These are phyloP conservation scores for Dorcoceras hygrometricum DNA, from an alignment of 257 asterid species.

Conservation along the genomic window DNA sequence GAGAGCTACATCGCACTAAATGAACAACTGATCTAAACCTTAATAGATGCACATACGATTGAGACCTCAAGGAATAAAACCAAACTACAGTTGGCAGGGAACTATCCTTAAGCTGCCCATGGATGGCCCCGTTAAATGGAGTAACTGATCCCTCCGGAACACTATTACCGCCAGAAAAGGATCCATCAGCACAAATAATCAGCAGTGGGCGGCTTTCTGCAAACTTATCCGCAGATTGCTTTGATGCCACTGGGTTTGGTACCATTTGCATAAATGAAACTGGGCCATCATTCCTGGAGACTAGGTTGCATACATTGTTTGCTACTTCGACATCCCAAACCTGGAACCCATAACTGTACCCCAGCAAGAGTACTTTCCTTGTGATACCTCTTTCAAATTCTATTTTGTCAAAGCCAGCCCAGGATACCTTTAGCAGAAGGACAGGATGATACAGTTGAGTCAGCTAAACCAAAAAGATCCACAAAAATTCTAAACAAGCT, in stretches of 20 bases:
- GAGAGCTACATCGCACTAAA: slow-evolving; percentile 80
- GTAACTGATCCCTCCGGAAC: slow-evolving; percentile 39
- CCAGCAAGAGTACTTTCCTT: slow-evolving; percentile 46
- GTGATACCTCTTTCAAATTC: slow-evolving; percentile 47
- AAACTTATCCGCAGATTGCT: slow-evolving; percentile 53
- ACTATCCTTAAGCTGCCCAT: slow-evolving; percentile 36
- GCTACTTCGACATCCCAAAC: slow-evolving; percentile 93
- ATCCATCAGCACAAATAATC: slow-evolving; percentile 72
- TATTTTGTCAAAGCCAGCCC: slow-evolving; percentile 53
- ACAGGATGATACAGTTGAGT: slow-evolving; percentile 17
- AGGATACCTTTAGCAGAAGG: slow-evolving; percentile 53
- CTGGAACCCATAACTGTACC: slow-evolving; percentile 75
- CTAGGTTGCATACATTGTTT: slow-evolving; percentile 71
- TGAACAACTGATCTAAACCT: slow-evolving; percentile 83
- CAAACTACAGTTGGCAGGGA: slow-evolving; percentile 76
- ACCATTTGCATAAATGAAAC: slow-evolving; percentile 74
- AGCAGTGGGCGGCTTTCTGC: slow-evolving; percentile 71
- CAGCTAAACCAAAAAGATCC: slow-evolving; percentile 1
- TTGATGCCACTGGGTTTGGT: slow-evolving; percentile 59
- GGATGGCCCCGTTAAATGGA: slow-evolving; percentile 42
- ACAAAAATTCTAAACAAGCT: neutral
- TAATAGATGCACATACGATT: slow-evolving; percentile 70
- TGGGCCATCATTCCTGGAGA: slow-evolving; percentile 84
- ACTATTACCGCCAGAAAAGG: slow-evolving; percentile 59
- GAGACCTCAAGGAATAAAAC: slow-evolving; percentile 80